Base-by-base conservation (phyloP, 208 protist species). In the Phytomonas serpens region DNA sequence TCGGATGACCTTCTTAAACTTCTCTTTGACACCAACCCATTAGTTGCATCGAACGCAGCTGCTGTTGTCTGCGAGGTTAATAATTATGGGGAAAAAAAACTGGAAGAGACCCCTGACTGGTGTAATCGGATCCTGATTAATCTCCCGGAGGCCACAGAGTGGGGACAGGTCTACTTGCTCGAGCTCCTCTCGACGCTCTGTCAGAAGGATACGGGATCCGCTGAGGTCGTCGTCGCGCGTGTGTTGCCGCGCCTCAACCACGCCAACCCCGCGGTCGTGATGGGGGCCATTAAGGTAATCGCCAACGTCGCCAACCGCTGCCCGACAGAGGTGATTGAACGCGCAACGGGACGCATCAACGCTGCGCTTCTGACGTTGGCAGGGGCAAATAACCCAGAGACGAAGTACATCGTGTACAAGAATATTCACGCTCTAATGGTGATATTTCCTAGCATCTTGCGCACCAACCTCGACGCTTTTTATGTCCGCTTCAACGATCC, bases 401-500 rank as follows among this genome's bases (percentile, higher is more conserved):
- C 99, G 34, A 98, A 99, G 83, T 99, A 99, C 78, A 93, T 99
- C 7, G 96, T 98, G 33, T 94, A 99, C 40, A 92, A 99, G 66
- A 99, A 99, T 84, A 99, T 99, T 77, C 97, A 99, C 78, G 87
- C 99, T 3, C 93, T 99, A 68, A 82, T 99, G 2, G 98, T 99
- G 66, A 93, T 98, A 72, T 93, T 95, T 67, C 98, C 98, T 23
- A 88, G 85, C 69, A 83, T 99, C 32, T 85, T 99, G 38, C 81
- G 78, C 32, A 77, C 77, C 31, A 93, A 87, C 80, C 81, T 95
- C 29, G 92, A 98, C 71, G 88, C 98, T 29, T 99, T 99, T 79
- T 99, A 99, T 83, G 98, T 98, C 63, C 99, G 99, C 76, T 99
- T 99, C 92, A 99, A 98, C 69, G 99, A 99, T 77, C 98, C 99